These are phyloP conservation scores for Crithidia acanthocephali DNA, from an alignment of 208 protist genomes.

Conservation along the genomic window DNA sequence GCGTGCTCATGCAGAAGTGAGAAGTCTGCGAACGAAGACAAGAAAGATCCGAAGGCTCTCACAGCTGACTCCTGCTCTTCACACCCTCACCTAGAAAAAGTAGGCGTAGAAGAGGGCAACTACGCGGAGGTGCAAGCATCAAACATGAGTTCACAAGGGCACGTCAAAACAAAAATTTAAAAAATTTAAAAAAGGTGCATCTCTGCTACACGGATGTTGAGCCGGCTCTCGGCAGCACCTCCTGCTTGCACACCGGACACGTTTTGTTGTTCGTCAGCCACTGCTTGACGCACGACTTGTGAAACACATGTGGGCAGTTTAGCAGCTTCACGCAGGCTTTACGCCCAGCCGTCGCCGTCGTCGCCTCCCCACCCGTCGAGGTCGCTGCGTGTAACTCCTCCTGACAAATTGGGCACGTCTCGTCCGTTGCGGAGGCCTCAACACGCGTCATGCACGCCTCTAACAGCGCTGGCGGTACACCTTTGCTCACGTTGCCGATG, in stretches of 20 bases:
- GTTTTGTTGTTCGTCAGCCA: slow-evolving; percentile 72
- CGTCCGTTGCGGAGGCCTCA: slow-evolving; percentile 27
- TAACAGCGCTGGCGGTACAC: slow-evolving; percentile 47
- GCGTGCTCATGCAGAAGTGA: too few relatives aligned
- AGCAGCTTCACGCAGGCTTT: slow-evolving; percentile 41
- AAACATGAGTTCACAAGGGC: too few relatives aligned
- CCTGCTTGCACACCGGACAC: slow-evolving; percentile 73
- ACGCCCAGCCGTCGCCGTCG: background rate
- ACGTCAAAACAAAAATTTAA: too few relatives aligned
- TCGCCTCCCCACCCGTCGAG: background rate
- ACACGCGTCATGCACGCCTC: slow-evolving; percentile 34
- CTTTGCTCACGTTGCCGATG: slow-evolving; percentile 86
- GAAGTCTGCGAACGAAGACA: too few relatives aligned
- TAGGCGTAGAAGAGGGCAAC: too few relatives aligned
- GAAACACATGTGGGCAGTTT: slow-evolving; percentile 73
- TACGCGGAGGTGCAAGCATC: too few relatives aligned
- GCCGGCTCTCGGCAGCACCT: slow-evolving; percentile 44
- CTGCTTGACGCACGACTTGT: slow-evolving; percentile 68
- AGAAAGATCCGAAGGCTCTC: too few relatives aligned
- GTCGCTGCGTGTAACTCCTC: slow-evolving; percentile 37
- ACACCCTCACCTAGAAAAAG: too few relatives aligned
- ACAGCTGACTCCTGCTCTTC: too few relatives aligned
- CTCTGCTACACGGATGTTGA: background rate
- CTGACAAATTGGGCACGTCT: slow-evolving; percentile 71
- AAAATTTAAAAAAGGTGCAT: background rate